phyloP scores from a whole-genome alignment of 164 flowering plant genomes.

The Tinospora cordifolia region DNA sequence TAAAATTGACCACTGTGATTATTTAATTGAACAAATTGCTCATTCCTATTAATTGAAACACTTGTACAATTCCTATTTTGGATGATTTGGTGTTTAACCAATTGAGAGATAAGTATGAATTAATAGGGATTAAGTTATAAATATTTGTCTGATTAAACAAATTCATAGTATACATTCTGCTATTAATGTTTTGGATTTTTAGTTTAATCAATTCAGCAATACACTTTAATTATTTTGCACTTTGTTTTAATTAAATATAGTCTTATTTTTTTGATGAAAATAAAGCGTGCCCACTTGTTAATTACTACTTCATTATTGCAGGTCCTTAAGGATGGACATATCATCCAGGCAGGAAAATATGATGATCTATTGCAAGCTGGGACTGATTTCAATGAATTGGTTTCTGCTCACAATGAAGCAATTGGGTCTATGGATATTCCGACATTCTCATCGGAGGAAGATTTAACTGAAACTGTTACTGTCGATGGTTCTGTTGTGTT shows the following conservation, averaged over 20 bases:
- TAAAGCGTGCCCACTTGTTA: neutral
- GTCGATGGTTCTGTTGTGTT: slow-evolving; percentile 22
- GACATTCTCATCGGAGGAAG: slow-evolving; percentile 52
- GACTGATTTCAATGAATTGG: slow-evolving; percentile 76
- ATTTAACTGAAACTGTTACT: slow-evolving; percentile 45
- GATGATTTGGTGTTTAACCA: too few relatives aligned
- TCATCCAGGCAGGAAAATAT: slow-evolving; percentile 91
- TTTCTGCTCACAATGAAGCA: slow-evolving; percentile 92
- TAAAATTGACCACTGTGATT: neutral
- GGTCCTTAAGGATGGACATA: slow-evolving; percentile 86
- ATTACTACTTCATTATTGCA: slow-evolving; percentile 19
- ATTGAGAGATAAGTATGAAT: too few relatives aligned
- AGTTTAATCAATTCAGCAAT: too few relatives aligned
- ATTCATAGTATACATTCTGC: too few relatives aligned
- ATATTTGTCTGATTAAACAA: too few relatives aligned
- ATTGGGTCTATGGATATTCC: slow-evolving; percentile 81
- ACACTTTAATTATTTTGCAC: neutral
- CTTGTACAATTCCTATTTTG: too few relatives aligned
- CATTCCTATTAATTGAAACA: too few relatives aligned
- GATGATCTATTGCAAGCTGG: slow-evolving; percentile 91
- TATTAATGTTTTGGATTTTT: too few relatives aligned
- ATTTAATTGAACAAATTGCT: neutral
- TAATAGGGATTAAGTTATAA: too few relatives aligned
- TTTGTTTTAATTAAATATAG: neutral
- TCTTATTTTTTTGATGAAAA: neutral